Percentiles rank a stretch among this genome's conserved stretches.
Evolutionary conservation across 2,329 filamentous ascomycete species (phyloP).

Genomic region (Apiospora arundinis): DNA sequence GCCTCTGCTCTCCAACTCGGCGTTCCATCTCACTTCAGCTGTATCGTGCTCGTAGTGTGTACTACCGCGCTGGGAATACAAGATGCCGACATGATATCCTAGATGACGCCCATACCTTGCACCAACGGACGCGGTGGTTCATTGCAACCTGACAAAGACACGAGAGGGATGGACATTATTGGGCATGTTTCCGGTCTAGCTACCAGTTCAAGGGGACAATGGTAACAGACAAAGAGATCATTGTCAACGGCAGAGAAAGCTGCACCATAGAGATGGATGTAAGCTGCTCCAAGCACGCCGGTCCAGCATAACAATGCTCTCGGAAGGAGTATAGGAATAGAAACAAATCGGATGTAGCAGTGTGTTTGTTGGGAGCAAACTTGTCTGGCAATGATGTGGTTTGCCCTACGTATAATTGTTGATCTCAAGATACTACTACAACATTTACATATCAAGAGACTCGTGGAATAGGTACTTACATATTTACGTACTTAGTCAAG

Average conservation of each 20-base stretch:
- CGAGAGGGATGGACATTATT: background rate
- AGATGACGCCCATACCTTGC: background rate
- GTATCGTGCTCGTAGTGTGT: background rate
- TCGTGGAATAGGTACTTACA: no score
- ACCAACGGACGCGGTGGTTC: background rate
- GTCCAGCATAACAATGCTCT: background rate
- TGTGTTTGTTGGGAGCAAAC: no score
- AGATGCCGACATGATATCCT: conserved; percentile 1
- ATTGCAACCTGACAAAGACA: background rate
- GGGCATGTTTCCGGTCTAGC: background rate
- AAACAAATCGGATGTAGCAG: no score
- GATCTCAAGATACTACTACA: background rate
- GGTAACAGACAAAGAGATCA: background rate
- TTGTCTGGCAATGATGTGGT: no score
- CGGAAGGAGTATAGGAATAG: no score
- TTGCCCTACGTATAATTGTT: no score
- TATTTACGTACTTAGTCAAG: no score
- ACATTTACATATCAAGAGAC: background rate
- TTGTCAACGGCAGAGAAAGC: background rate
- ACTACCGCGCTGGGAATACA: background rate
- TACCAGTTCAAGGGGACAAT: background rate
- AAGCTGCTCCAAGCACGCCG: background rate
- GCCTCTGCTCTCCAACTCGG: background rate
- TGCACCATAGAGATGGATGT: background rate
- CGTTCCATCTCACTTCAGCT: conserved; percentile 1